phyloP scores from a whole-genome alignment of 352 stramenopile species.

The Globisporangium takayamanum region DNA sequence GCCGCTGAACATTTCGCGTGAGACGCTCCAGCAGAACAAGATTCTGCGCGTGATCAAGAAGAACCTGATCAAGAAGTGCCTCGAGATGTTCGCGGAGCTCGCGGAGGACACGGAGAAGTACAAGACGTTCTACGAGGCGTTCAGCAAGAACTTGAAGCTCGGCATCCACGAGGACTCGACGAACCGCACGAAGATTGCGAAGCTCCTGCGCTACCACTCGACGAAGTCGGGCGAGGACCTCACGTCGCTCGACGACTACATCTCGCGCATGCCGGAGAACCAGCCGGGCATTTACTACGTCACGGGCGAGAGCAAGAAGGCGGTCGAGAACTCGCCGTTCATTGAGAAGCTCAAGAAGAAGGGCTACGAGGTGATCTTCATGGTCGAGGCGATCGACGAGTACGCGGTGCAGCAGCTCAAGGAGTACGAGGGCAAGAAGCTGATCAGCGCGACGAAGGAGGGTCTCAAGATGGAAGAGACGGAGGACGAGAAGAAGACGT shows the following conservation, averaged over 20 bases:
- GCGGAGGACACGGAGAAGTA: slow-evolving; percentile 96
- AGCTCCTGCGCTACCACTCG: slow-evolving; percentile 98
- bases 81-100: slow-evolving; percentile 99
- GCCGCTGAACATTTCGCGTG: slow-evolving; percentile 99
- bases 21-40: slow-evolving; percentile 99
- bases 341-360: slow-evolving; percentile 99
- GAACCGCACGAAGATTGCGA: slow-evolving; percentile 99
- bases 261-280: slow-evolving; percentile 93
- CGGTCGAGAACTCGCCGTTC: slow-evolving; percentile 99
- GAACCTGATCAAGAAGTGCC: slow-evolving; percentile 99
- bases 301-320: slow-evolving; percentile 98
- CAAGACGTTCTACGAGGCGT: slow-evolving; percentile 99
- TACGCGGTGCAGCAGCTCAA: slow-evolving; percentile 99
- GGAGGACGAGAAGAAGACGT: slow-evolving; percentile 98
- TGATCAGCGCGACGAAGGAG: slow-evolving; percentile 98
- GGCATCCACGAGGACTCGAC: slow-evolving; percentile 99
- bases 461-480: slow-evolving; percentile 94
- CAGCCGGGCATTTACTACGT: slow-evolving; percentile 99
- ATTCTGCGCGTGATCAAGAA: slow-evolving; percentile 99
- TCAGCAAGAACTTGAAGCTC: slow-evolving; percentile 99
- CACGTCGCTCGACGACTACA: slow-evolving; percentile 98
- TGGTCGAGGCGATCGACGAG: slow-evolving; percentile 99
- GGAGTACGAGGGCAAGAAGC: slow-evolving; percentile 99
- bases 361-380: slow-evolving; percentile 99
- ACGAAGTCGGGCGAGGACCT: slow-evolving; percentile 97